These are phyloP conservation scores for Xylaria sp. DNA, from an alignment of 2,329 filamentous ascomycete species.

Conservation along the genomic window DNA sequence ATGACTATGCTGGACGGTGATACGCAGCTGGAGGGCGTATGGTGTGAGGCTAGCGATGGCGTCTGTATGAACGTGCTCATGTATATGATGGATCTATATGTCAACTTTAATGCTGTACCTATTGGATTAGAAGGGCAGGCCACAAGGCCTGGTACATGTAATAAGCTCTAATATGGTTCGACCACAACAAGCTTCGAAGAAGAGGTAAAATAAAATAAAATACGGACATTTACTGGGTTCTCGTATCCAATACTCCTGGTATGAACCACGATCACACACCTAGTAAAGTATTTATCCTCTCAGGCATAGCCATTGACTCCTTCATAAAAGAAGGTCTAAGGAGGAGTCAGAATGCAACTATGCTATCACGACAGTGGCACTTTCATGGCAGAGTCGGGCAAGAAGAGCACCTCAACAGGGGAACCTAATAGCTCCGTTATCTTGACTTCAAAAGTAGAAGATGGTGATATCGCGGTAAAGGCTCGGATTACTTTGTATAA, in stretches of 20 bases:
- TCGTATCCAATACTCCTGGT: too few species aligned
- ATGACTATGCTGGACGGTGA: conserved; percentile 41
- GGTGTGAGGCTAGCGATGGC: neutral
- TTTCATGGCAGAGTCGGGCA: neutral
- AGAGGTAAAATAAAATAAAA: too few species aligned
- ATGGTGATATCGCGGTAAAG: neutral
- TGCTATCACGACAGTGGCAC: too few species aligned
- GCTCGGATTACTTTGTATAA: neutral
- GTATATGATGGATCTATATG: neutral
- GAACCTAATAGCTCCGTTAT: neutral
- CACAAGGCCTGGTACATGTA: neutral
- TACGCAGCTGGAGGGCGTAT: neutral
- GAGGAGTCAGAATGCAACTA: neutral
- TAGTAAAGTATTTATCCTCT: neutral
- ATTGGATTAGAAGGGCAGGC: neutral
- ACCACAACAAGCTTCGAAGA: neutral
- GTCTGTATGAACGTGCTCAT: neutral
- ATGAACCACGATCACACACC: too few species aligned
- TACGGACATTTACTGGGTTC: neutral
- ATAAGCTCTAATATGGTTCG: neutral
- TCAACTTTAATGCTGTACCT: neutral
- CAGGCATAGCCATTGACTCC: too few species aligned
- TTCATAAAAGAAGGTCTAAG: too few species aligned
- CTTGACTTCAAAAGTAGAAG: neutral
- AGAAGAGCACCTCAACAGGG: neutral